phyloP scores from a whole-genome alignment of 2,329 filamentous ascomycete genomes.

The Fonsecaea pedrosoi region DNA sequence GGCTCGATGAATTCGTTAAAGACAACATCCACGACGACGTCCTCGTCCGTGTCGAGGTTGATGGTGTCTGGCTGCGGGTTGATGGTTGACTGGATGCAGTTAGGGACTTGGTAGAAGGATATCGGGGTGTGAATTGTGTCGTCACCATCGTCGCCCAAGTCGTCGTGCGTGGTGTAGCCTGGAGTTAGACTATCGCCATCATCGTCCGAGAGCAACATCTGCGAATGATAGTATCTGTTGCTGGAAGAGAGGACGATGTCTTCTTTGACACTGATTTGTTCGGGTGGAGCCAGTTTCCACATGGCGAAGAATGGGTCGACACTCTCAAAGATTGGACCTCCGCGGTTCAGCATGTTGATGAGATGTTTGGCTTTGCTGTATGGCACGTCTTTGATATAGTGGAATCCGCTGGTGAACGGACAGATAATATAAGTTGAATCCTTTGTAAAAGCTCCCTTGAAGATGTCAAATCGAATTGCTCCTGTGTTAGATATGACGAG shows the following conservation, averaged over 20 bases:
- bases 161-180: conserved; percentile 90
- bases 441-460: conserved; percentile 86
- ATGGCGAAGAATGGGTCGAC: conserved; percentile 46
- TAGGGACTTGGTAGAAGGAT: conserved; percentile 77
- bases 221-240: conserved; percentile 27
- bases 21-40: conserved; percentile 78
- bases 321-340: conserved; percentile 57
- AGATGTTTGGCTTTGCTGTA: conserved; percentile 76
- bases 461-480: conserved; percentile 92
- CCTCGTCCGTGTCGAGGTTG: conserved; percentile 42
- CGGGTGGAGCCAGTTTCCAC: conserved; percentile 51
- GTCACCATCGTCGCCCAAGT: conserved; percentile 82
- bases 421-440: conserved; percentile 87
- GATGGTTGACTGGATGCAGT: conserved; percentile 76
- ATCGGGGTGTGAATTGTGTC: conserved; percentile 83
- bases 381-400: conserved; percentile 79
- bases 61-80: conserved; percentile 49
- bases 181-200: conserved; percentile 55
- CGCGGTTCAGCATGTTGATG: conserved; percentile 63
- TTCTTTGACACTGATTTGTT: conserved; percentile 47
- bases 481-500: conserved; percentile 87
- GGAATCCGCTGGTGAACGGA: conserved; percentile 82
- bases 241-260: conserved; percentile 21
- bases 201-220: conserved; percentile 43
- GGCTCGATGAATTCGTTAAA: conserved; percentile 91